phyloP scores from a whole-genome alignment of 2,329 filamentous ascomycete genomes.

The Colletotrichum neosansevieriae region DNA sequence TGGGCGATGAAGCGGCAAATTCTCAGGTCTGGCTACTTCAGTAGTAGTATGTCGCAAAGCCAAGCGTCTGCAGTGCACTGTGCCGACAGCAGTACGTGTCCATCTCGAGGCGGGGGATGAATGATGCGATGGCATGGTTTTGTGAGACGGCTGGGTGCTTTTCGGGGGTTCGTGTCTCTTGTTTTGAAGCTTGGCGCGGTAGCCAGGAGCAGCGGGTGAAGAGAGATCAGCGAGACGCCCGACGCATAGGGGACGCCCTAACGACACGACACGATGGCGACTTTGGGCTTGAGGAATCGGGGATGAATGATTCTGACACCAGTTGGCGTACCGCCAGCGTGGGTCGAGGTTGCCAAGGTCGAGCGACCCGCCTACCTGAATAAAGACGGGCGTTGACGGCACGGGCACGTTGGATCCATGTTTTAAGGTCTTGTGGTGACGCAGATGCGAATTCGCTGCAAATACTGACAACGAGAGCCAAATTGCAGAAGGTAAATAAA shows the following conservation, averaged over 20 bases:
- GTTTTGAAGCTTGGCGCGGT: constrained; percentile 28
- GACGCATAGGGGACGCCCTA: neutral
- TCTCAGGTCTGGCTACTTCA: constrained; percentile 15
- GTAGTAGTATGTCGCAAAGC: constrained; percentile 10
- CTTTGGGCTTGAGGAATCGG: neutral
- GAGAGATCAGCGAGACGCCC: constrained; percentile 1
- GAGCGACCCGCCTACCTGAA: constrained; percentile 36
- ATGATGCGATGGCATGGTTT: constrained; percentile 33
- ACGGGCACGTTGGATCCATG: constrained; percentile 33
- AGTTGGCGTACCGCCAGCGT: constrained; percentile 31
- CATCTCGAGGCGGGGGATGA: constrained; percentile 3
- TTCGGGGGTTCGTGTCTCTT: constrained; percentile 14
- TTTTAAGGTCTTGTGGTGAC: constrained; percentile 17
- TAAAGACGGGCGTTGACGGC: constrained; percentile 18
- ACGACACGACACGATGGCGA: constrained; percentile 5
- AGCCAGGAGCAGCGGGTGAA: neutral
- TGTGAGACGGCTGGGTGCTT: constrained; percentile 32
- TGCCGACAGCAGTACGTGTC: constrained; percentile 15
- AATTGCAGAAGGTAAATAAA: neutral
- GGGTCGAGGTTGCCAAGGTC: constrained; percentile 36
- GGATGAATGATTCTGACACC: constrained; percentile 24
- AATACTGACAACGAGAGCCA: too few species aligned
- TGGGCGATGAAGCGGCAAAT: constrained; percentile 36
- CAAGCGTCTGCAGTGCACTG: constrained; percentile 16
- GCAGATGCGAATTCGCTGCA: neutral